Percentiles rank a stretch among this genome's conserved stretches.
These are phyloP conservation scores for Paecilomyces niveus DNA, from an alignment of 2,329 filamentous ascomycete genomes.

Conservation along the genomic window DNA sequence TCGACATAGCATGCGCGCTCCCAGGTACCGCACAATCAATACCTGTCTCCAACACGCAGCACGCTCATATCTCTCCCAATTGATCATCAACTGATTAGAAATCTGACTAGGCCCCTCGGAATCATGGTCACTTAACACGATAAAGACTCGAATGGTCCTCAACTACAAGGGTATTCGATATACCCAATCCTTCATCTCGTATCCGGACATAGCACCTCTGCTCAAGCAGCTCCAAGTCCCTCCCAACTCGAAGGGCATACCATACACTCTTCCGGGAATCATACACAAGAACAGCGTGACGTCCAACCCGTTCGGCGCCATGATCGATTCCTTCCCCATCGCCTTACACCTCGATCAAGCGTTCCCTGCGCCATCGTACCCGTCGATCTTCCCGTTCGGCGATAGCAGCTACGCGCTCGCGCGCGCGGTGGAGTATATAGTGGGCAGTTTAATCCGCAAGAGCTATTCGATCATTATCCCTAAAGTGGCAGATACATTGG, in stretches of 20 bases:
- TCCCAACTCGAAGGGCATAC: slow-evolving; percentile 9
- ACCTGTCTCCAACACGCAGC: neutral
- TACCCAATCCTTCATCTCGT: slow-evolving; percentile 19
- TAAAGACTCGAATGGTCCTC: slow-evolving; percentile 16
- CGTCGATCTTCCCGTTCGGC: slow-evolving; percentile 23
- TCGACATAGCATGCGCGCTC: slow-evolving; percentile 23
- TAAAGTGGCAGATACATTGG: slow-evolving; percentile 15
- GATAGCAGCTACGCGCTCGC: slow-evolving; percentile 26
- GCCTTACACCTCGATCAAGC: slow-evolving; percentile 22
- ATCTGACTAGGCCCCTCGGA: slow-evolving; percentile 15
- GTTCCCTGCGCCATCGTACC: slow-evolving; percentile 19
- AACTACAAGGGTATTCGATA: slow-evolving; percentile 21
- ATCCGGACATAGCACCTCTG: slow-evolving; percentile 21
- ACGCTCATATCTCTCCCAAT: neutral
- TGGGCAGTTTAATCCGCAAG: slow-evolving; percentile 1
- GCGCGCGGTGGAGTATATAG: slow-evolving; percentile 13
- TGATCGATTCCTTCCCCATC: slow-evolving; percentile 29
- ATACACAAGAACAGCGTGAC: slow-evolving; percentile 17
- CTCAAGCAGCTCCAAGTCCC: slow-evolving; percentile 15
- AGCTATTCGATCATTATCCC: slow-evolving; percentile 14
- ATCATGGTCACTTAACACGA: slow-evolving; percentile 23
- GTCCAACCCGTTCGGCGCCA: slow-evolving; percentile 16
- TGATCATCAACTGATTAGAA: slow-evolving; percentile 1
- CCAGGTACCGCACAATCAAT: slow-evolving; percentile 11
- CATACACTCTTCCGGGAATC: slow-evolving; percentile 29